Conservation (phyloP, 345 rosid species). For the Eucalyptus guilfoylei region DNA sequence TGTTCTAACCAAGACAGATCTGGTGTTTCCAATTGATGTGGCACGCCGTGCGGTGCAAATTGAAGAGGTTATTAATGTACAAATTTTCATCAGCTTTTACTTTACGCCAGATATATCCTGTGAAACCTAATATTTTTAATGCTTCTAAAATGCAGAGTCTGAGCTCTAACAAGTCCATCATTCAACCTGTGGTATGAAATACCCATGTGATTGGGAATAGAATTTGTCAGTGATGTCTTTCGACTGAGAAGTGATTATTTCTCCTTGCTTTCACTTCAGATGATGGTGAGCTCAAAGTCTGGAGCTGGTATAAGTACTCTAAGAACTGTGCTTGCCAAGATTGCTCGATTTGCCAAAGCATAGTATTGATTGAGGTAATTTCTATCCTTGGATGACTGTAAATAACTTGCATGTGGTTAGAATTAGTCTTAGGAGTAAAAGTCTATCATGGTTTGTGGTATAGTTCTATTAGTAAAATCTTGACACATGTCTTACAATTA, state of each 20-base stretch:
- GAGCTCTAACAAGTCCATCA: constrained; percentile 56
- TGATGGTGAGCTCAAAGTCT: constrained; percentile 87
- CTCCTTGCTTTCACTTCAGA: constrained; percentile 21
- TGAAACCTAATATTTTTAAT: neutral
- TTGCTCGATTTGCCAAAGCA: constrained; percentile 64
- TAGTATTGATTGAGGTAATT: constrained; percentile 8
- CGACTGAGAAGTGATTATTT: neutral
- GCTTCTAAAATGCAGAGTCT: constrained; percentile 42
- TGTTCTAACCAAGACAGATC: constrained; percentile 89
- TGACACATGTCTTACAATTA: neutral
- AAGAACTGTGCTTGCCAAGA: constrained; percentile 71
- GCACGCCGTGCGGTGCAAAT: constrained; percentile 97
- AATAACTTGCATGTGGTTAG: neutral
- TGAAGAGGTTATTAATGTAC: constrained; percentile 55
- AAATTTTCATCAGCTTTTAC: neutral
- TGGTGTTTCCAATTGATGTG: constrained; percentile 85
- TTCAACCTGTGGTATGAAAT: constrained; percentile 83
- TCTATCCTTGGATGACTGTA: neutral
- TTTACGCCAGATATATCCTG: neutral
- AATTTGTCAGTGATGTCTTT: neutral
- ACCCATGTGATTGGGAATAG: neutral
- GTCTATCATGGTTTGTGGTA: neutral
- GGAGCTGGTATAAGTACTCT: constrained; percentile 89
- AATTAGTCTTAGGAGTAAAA: neutral
- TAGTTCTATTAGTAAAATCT: neutral